A percentile compares a stretch with the other conserved stretches of the same genome.
phyloP scores from a whole-genome alignment of 106 monocot genomes.

The Acanthochlamys bracteata region DNA sequence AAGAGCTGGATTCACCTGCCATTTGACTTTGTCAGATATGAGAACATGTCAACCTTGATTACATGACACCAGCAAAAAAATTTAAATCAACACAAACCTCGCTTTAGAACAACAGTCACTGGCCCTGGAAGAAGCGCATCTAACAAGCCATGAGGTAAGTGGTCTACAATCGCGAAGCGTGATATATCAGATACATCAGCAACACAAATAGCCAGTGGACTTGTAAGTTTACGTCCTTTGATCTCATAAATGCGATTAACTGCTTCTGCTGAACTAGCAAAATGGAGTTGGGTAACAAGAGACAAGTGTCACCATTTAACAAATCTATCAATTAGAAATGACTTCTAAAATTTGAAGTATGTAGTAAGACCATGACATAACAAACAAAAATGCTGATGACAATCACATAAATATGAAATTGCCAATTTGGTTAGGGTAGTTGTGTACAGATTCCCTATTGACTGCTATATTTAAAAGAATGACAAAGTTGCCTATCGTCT shows the following conservation, averaged over 20 bases:
- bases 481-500: no score
- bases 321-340: not conserved
- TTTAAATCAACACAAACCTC: constrained; percentile 33
- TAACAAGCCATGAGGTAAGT: constrained; percentile 67
- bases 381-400: not conserved
- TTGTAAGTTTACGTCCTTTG: constrained; percentile 71
- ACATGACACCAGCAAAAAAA: no score
- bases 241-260: constrained; percentile 75
- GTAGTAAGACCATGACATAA: not conserved
- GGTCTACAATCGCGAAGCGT: constrained; percentile 58
- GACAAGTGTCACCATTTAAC: not conserved
- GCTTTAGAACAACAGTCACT: constrained; percentile 73
- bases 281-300: constrained; percentile 11
- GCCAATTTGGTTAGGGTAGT: not conserved
- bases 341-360: not conserved
- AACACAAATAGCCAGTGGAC: constrained; percentile 86
- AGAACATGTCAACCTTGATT: not conserved
- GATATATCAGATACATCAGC: constrained; percentile 86
- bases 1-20: constrained; percentile 55
- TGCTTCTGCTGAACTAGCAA: constrained; percentile 68
- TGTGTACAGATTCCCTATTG: no score
- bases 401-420: not conserved
- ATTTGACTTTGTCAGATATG: not conserved
- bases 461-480: no score
- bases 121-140: constrained; percentile 85